These are phyloP conservation scores for Talaromyces sp. DNA, from an alignment of 2,329 filamentous ascomycete species.

Conservation along the genomic window DNA sequence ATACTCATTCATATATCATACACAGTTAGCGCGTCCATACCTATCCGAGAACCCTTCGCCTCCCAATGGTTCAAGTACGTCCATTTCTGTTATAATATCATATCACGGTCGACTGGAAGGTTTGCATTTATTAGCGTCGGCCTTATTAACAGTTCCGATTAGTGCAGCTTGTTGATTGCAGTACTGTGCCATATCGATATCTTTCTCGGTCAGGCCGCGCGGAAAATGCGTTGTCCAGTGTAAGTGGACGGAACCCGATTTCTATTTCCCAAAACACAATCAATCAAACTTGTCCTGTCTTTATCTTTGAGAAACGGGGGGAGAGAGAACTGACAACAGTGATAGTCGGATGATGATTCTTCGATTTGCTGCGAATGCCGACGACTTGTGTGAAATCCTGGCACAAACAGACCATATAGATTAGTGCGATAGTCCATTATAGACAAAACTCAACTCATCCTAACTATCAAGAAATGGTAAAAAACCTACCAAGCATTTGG, in stretches of 20 bases:
- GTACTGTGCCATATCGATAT: constrained; percentile 35
- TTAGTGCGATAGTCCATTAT: background rate
- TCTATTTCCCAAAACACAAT: constrained; percentile 1
- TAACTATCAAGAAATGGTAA: too few relatives aligned
- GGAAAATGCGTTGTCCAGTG: constrained; percentile 42
- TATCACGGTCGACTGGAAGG: background rate
- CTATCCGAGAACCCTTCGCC: background rate
- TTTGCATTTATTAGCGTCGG: constrained; percentile 15
- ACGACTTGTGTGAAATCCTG: constrained; percentile 38
- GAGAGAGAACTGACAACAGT: constrained; percentile 31
- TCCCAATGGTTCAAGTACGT: background rate
- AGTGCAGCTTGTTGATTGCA: constrained; percentile 36
- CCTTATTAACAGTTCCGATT: constrained; percentile 30
- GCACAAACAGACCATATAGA: background rate
- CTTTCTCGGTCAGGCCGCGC: constrained; percentile 37
- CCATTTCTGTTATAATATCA: background rate
- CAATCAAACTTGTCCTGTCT: background rate
- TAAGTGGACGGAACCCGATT: constrained; percentile 35
- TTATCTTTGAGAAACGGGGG: too few relatives aligned
- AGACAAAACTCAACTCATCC: background rate
- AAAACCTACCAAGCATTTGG: constrained; percentile 35
- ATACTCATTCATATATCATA: background rate
- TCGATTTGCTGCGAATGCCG: constrained; percentile 34
- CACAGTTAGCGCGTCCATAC: background rate
- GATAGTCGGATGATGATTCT: constrained; percentile 40